Base-by-base conservation (phyloP, 192 early-diverging fungal genomes). In the Podila epicladia region DNA sequence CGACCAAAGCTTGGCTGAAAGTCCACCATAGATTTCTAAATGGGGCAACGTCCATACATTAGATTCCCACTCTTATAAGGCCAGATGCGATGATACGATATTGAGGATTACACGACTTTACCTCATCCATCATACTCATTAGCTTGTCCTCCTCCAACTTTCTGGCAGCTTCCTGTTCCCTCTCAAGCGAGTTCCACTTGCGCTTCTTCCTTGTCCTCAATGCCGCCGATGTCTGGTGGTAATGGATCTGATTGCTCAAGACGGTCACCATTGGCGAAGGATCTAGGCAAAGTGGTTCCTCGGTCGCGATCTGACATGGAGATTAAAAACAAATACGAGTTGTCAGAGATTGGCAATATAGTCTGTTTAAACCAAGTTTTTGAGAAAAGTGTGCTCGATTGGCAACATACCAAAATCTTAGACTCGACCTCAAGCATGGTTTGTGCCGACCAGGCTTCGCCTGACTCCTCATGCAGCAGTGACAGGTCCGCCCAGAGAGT, bases 1-100 rank as follows among this genome's bases (percentile, higher is more conserved):
- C 89, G 89, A 48, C 82, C 88, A 83, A 94, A 94, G 75, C 89
- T 92, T 20, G 87, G 92, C 75, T 92, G 88, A 55, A 93, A 93
- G 45, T 85, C 85, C 62, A 86, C 84, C 13, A 62, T 29, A 37
- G 85, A 77, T 75, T 88, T 85, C 51, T 83, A 72, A 55, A 61
- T 22, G 35, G 17, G 24, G 51, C 13, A 49, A 28, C 0, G n/a
- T 13, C 19, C 48, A 32, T 20, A 11, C 17, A 31, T 57, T 55
- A 55, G 1, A 55, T 6, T 26, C 9, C 4, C 24, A 55, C 8
- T 55, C 24, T 7, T 26, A 24, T 4, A 24, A 6, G 11, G 7
- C 53, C 9, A 9, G 19, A 6, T 15, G 20, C 24, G 33, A 19
- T 38, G 9, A 35, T 13, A 35, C 15, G 58, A 60, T 12, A 62